Percentiles rank a stretch among this genome's conserved stretches.
Evolutionary conservation across 2,329 filamentous ascomycete species (phyloP).

Genomic region (Calonectria naviculata): DNA sequence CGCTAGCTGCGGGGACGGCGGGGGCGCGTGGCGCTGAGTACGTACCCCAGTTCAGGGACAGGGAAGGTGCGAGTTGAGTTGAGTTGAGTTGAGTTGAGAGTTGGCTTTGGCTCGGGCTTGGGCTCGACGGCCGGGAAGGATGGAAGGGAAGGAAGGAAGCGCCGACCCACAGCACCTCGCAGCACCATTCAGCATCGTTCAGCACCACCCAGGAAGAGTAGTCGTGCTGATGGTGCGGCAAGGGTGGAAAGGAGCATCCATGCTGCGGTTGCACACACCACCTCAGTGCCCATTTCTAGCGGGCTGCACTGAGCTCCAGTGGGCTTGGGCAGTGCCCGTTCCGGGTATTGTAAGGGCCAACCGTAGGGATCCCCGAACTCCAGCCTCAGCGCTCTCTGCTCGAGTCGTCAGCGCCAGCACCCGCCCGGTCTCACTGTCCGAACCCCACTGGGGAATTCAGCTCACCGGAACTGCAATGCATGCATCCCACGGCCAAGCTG

Average conservation of each 20-base stretch:
- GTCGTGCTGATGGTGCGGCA: constrained; percentile 35
- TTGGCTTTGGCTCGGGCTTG: neutral
- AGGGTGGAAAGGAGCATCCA: constrained; percentile 30
- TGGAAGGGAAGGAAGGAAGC: constrained; percentile 10
- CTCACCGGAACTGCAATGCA: constrained; percentile 7
- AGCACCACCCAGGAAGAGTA: neutral
- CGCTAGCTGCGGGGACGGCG: constrained; percentile 30
- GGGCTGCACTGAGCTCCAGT: constrained; percentile 14
- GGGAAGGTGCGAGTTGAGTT: constrained; percentile 6
- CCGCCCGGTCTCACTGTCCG: constrained; percentile 3
- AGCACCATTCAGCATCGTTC: neutral
- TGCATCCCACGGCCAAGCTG: neutral
- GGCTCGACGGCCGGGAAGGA: neutral
- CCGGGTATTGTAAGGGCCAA: neutral
- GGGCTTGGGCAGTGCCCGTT: neutral
- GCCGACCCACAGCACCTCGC: constrained; percentile 11
- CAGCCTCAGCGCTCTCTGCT: constrained; percentile 7
- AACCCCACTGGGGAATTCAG: constrained; percentile 13
- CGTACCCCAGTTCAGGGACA: neutral
- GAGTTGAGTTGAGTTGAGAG: neutral
- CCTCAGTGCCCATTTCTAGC: neutral
- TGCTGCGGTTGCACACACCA: neutral
- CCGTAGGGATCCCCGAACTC: constrained; percentile 5
- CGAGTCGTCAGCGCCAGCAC: constrained; percentile 2
- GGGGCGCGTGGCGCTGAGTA: constrained; percentile 27